phyloP scores from a whole-genome alignment of 2,329 filamentous ascomycete species.

The Colletotrichum spaethianum region DNA sequence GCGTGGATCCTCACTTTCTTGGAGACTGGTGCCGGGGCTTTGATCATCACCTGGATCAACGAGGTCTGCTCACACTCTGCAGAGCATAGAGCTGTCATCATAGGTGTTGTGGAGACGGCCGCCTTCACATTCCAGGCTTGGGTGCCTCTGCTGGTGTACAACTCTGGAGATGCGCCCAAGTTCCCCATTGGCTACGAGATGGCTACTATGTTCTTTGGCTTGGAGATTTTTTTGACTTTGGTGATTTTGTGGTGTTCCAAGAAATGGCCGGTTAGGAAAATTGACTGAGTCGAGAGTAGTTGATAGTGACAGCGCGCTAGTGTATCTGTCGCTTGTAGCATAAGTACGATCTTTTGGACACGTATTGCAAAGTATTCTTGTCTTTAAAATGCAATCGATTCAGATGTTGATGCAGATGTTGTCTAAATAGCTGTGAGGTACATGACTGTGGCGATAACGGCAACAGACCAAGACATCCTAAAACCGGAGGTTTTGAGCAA shows the following conservation, averaged over 20 bases:
- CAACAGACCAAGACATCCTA: neutral
- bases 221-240: conserved; percentile 46
- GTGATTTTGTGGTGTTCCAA: conserved; percentile 22
- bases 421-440: neutral
- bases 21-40: conserved; percentile 52
- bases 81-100: conserved; percentile 63
- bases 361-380: too few species aligned
- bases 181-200: conserved; percentile 56
- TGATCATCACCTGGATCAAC: conserved; percentile 63
- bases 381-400: neutral
- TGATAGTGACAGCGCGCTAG: neutral
- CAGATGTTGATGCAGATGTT: neutral
- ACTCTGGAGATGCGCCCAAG: conserved; percentile 53
- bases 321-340: neutral
- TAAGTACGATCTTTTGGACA: neutral
- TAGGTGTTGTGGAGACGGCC: conserved; percentile 63
- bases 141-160: conserved; percentile 56
- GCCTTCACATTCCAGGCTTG: conserved; percentile 61
- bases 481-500: neutral
- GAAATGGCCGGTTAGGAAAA: conserved; percentile 13
- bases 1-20: conserved; percentile 55
- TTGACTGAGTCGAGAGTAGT: neutral
- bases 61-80: conserved; percentile 60
- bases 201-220: conserved; percentile 50
- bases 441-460: neutral